These are phyloP conservation scores for Amanita muscaria DNA, from an alignment of 768 basidiomycete species.

Conservation along the genomic window DNA sequence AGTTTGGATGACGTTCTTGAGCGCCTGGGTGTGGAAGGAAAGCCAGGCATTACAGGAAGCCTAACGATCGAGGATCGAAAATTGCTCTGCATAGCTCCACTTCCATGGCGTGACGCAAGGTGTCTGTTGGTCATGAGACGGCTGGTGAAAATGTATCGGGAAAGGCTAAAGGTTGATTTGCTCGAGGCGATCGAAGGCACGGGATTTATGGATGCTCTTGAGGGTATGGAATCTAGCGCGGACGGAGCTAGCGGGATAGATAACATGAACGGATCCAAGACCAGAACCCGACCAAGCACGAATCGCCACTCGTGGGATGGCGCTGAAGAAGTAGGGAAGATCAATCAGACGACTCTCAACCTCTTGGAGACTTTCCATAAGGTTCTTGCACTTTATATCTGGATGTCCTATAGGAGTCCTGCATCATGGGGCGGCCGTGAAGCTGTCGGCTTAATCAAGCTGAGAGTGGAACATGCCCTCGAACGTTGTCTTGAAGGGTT, in stretches of 20 bases:
- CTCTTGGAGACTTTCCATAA: slow-evolving; percentile 72
- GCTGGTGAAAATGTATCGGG: slow-evolving; percentile 36
- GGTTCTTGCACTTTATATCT: slow-evolving; percentile 69
- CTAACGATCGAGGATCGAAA: slow-evolving; percentile 37
- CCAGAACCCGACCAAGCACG: no score
- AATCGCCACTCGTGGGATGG: neutral
- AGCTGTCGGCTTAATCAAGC: slow-evolving; percentile 45
- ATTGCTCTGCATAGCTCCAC: slow-evolving; percentile 41
- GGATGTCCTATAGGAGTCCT: slow-evolving; percentile 67
- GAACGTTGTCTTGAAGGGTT: slow-evolving; percentile 35
- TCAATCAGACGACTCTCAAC: slow-evolving; percentile 14
- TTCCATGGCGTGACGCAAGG: slow-evolving; percentile 39
- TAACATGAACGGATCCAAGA: neutral
- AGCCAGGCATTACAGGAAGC: slow-evolving; percentile 27
- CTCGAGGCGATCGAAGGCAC: slow-evolving; percentile 25
- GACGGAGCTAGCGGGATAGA: neutral
- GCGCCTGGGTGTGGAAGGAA: slow-evolving; percentile 1
- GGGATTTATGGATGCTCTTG: slow-evolving; percentile 32
- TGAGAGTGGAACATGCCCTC: slow-evolving; percentile 54
- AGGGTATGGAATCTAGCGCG: slow-evolving; percentile 25
- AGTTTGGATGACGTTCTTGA: neutral
- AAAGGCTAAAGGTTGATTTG: slow-evolving; percentile 35
- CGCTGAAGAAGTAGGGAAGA: slow-evolving; percentile 4
- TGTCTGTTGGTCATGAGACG: slow-evolving; percentile 24
- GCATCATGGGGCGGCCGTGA: slow-evolving; percentile 56